Evolutionary conservation across 2,329 filamentous ascomycete genomes (phyloP).

Genomic region (Fusarium nurragi): DNA sequence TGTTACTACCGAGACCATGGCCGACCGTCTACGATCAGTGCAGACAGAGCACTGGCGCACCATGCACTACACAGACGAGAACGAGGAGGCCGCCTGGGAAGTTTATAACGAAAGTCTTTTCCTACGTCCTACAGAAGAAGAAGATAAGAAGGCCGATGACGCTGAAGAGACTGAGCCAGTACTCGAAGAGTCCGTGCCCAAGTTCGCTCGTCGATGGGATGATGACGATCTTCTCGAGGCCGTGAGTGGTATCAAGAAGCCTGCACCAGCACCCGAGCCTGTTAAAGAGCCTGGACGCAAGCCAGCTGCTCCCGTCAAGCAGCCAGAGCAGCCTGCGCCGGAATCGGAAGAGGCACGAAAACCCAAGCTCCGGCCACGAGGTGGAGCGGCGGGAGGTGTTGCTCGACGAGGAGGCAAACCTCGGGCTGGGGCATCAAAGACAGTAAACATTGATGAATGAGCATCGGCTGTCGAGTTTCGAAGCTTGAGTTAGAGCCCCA

Average conservation of each 20-base stretch:
- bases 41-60: slow-evolving; percentile 85
- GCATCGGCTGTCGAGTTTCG: not conserved
- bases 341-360: slow-evolving; percentile 44
- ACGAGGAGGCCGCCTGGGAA: slow-evolving; percentile 78
- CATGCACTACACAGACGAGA: slow-evolving; percentile 84
- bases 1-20: slow-evolving; percentile 75
- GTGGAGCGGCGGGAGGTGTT: slow-evolving; percentile 38
- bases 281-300: slow-evolving; percentile 44
- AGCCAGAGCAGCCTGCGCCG: slow-evolving; percentile 24
- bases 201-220: slow-evolving; percentile 54
- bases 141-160: slow-evolving; percentile 31
- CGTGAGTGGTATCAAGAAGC: slow-evolving; percentile 56
- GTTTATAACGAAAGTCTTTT: slow-evolving; percentile 78
- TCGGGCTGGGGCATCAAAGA: slow-evolving; percentile 38
- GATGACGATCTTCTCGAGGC: slow-evolving; percentile 57
- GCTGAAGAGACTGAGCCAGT: slow-evolving; percentile 24
- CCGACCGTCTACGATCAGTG: slow-evolving; percentile 77
- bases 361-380: slow-evolving; percentile 42
- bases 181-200: slow-evolving; percentile 52
- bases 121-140: slow-evolving; percentile 39
- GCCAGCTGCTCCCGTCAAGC: slow-evolving; percentile 27
- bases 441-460: slow-evolving; percentile 17
- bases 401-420: slow-evolving; percentile 45
- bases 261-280: slow-evolving; percentile 46
- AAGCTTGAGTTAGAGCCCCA: not conserved